Evolutionary conservation across 148 eudicot genomes (phyloP).

Genomic region (Nepenthes mirabilis): DNA sequence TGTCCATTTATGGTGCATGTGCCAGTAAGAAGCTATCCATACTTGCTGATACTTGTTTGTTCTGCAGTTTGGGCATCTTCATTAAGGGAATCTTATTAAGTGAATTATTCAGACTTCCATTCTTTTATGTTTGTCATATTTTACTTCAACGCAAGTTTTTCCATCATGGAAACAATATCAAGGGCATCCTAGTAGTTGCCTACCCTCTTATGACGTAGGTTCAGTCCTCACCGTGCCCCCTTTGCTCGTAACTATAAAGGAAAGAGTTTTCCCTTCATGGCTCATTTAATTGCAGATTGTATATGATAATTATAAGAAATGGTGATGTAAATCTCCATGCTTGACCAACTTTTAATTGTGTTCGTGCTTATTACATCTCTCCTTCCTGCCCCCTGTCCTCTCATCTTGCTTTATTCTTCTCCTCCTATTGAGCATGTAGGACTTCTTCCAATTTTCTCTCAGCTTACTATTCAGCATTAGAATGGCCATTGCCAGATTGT

Average conservation of each 20-base stretch:
- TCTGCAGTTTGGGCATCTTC: background rate
- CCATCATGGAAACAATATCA: no score
- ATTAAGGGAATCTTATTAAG: background rate
- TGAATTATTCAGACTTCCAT: background rate
- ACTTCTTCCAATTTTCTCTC: no score
- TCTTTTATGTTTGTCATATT: background rate
- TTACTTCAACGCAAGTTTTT: background rate
- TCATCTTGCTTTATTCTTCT: no score
- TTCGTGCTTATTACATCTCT: background rate
- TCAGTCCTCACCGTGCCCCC: no score
- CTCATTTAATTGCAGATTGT: background rate
- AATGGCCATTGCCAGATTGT: background rate
- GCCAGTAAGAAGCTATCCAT: constrained; percentile 39
- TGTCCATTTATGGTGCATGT: constrained; percentile 89
- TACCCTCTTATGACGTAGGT: no score
- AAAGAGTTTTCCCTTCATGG: background rate
- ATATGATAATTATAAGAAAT: background rate
- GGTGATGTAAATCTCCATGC: background rate
- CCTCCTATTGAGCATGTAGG: no score
- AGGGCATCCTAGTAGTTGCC: no score
- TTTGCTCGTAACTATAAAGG: no score
- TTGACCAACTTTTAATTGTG: background rate
- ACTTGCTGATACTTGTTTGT: background rate
- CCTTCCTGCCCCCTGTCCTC: background rate
- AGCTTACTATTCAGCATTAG: background rate